Evolutionary conservation across 148 eudicot genomes (phyloP).

Genomic region (Rhododendron simsii): DNA sequence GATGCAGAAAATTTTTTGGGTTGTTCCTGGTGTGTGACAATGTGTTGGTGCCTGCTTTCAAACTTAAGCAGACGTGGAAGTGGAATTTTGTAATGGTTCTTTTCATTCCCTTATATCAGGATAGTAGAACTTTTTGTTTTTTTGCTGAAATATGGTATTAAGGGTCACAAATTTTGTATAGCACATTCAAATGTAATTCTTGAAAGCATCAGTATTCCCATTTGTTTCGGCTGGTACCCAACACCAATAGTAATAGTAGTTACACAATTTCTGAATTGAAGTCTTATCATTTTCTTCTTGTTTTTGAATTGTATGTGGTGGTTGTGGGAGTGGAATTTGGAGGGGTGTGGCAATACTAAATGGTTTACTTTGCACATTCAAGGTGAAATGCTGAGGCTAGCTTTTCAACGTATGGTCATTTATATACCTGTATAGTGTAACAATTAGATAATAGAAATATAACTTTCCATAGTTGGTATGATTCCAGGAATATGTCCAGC

Average conservation of each 20-base stretch:
- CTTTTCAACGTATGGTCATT: neutral
- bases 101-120: neutral
- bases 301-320: neutral
- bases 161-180: neutral
- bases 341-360: neutral
- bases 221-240: neutral
- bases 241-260: neutral
- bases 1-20: neutral
- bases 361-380: neutral
- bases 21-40: neutral
- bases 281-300: neutral
- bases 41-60: conserved; percentile 8
- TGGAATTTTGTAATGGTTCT: neutral
- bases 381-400: neutral
- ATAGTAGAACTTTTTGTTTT: too few relatives aligned
- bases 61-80: neutral
- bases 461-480: neutral
- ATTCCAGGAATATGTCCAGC: neutral
- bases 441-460: neutral
- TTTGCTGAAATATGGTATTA: neutral
- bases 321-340: neutral
- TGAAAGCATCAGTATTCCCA: neutral
- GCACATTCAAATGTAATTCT: neutral
- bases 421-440: neutral
- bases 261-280: neutral